Evolutionary conservation across 345 rosid genomes (phyloP).

Genomic region (Carallia brachiata): DNA sequence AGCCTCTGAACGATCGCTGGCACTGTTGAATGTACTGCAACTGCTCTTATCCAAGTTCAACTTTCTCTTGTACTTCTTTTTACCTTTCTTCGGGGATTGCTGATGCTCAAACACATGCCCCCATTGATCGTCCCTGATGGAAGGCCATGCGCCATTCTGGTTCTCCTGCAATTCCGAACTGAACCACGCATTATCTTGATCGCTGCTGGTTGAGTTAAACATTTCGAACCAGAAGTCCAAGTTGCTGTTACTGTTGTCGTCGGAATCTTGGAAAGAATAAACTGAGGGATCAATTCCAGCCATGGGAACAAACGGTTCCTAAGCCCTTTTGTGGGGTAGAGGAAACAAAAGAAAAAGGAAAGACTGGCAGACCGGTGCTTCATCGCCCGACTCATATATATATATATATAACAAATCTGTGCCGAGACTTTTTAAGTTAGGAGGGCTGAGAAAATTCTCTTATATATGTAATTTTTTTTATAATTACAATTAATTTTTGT

Average conservation of each 20-base stretch:
- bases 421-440: too few species aligned
- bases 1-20: conserved; percentile 1
- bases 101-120: not conserved
- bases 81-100: not conserved
- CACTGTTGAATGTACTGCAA: not conserved
- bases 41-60: not conserved
- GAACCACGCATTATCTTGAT: not conserved
- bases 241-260: too few species aligned
- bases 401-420: too few species aligned
- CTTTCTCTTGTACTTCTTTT: not conserved
- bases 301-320: not conserved
- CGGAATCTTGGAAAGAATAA: not conserved
- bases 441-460: too few species aligned
- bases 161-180: not conserved
- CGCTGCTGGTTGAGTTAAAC: not conserved
- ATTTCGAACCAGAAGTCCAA: not conserved
- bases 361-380: too few species aligned
- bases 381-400: too few species aligned
- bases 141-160: not conserved
- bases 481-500: too few species aligned
- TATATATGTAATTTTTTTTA: too few species aligned
- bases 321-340: too few species aligned
- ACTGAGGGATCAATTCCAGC: not conserved
- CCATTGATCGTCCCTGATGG: not conserved
- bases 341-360: too few species aligned